Conservation (phyloP, 2,329 filamentous ascomycete genomes). For the Monilinia aucupariae region DNA sequence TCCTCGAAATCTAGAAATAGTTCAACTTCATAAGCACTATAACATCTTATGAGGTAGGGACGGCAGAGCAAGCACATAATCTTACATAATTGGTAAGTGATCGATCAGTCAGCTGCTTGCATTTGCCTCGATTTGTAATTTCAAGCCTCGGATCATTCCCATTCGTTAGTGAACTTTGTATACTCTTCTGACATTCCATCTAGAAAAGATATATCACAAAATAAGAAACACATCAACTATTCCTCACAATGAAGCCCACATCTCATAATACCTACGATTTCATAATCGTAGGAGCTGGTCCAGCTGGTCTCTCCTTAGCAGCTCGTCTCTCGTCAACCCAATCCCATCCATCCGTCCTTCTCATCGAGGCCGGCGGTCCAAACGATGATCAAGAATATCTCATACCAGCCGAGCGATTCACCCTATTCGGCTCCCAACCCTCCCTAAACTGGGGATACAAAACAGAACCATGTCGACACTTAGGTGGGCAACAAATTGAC, state of each 20-base stretch:
- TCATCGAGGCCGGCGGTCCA: conserved; percentile 53
- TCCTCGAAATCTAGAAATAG: background rate
- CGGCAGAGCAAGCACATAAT: too few species aligned
- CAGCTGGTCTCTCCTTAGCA: conserved; percentile 53
- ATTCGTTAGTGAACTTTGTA: background rate
- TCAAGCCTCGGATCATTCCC: too few species aligned
- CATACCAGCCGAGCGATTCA: conserved; percentile 51
- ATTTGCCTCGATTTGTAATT: background rate
- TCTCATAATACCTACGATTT: conserved; percentile 7
- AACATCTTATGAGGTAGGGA: background rate
- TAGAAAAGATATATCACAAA: background rate
- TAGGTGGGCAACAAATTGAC: conserved; percentile 29
- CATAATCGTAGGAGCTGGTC: conserved; percentile 43
- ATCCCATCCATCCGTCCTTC: conserved; percentile 48
- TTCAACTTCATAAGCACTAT: background rate
- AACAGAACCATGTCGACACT: conserved; percentile 27
- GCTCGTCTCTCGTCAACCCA: conserved; percentile 44
- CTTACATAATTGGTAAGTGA: background rate
- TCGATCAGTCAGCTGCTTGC: background rate
- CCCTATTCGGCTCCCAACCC: conserved; percentile 40
- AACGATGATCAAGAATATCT: conserved; percentile 45
- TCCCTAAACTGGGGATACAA: conserved; percentile 30
- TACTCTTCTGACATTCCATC: background rate
- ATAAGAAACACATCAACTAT: background rate
- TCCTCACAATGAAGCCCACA: background rate